Percentiles rank a stretch among this genome's conserved stretches.
These are phyloP conservation scores for Botryotinia narcissicola DNA, from an alignment of 2,329 filamentous ascomycete species.

Conservation along the genomic window DNA sequence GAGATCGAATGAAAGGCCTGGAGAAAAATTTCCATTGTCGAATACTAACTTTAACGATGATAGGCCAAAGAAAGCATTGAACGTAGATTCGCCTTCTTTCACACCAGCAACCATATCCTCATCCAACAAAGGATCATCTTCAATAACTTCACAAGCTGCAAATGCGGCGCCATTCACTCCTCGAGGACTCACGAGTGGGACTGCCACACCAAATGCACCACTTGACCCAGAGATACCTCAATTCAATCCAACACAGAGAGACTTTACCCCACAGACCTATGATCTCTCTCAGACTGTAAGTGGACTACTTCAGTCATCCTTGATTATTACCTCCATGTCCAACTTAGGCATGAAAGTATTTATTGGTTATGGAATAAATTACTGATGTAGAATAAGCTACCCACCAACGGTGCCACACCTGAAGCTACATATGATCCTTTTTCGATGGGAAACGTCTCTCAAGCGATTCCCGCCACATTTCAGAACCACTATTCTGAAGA, in stretches of 20 bases:
- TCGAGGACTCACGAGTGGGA: slow-evolving; percentile 48
- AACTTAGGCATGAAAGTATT: background rate
- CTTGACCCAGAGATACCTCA: slow-evolving; percentile 41
- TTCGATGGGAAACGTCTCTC: slow-evolving; percentile 55
- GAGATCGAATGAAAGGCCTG: background rate
- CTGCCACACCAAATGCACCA: slow-evolving; percentile 36
- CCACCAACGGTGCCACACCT: slow-evolving; percentile 49
- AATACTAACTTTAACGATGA: slow-evolving; percentile 18
- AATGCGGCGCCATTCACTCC: slow-evolving; percentile 85
- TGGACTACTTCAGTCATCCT: slow-evolving; percentile 22
- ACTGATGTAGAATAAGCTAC: slow-evolving; percentile 37
- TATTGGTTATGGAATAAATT: background rate
- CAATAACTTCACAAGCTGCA: slow-evolving; percentile 84
- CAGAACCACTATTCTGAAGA: slow-evolving; percentile 80
- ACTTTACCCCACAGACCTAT: slow-evolving; percentile 58
- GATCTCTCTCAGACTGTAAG: slow-evolving; percentile 51
- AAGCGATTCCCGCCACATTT: slow-evolving; percentile 50
- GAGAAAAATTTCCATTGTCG: background rate
- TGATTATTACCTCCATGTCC: background rate
- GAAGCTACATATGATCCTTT: slow-evolving; percentile 65
- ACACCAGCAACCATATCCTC: slow-evolving; percentile 62
- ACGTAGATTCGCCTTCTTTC: slow-evolving; percentile 95
- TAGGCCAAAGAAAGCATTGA: slow-evolving; percentile 72
- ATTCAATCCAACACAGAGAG: slow-evolving; percentile 56
- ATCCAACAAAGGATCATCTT: slow-evolving; percentile 62